These are phyloP conservation scores for Camelina neglecta DNA, from an alignment of 345 rosid species.

Conservation along the genomic window DNA sequence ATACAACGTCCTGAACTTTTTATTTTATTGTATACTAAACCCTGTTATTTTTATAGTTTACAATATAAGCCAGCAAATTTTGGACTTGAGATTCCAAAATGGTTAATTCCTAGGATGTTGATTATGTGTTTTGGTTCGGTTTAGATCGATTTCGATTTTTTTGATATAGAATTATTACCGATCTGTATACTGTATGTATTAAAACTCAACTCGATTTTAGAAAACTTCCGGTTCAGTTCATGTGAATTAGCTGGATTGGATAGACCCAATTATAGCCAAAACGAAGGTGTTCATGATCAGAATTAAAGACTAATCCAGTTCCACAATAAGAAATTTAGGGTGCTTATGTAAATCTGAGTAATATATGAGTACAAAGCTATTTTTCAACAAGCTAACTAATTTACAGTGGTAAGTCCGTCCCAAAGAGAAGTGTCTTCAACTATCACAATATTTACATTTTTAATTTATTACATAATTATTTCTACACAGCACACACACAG, in stretches of 20 bases:
- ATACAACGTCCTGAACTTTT: constrained; percentile 8
- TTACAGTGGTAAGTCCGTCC: not conserved
- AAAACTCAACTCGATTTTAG: not conserved
- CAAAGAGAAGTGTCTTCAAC: constrained; percentile 9
- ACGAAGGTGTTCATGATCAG: not conserved
- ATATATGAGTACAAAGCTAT: not conserved
- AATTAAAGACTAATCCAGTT: not conserved
- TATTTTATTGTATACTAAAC: not conserved
- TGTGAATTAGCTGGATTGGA: not conserved
- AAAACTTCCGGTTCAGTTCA: not conserved
- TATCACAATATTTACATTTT: constrained; percentile 41
- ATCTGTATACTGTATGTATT: not conserved
- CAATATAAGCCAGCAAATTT: not conserved
- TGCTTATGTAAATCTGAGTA: not conserved
- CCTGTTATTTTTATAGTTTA: not conserved
- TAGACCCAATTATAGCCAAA: not conserved
- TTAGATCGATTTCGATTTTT: not conserved
- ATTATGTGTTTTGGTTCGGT: not conserved
- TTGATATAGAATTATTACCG: not conserved
- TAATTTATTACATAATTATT: constrained; percentile 9
- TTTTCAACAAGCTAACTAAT: constrained; percentile 10
- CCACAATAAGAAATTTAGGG: not conserved
- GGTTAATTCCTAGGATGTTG: not conserved
- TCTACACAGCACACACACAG: constrained; percentile 9
- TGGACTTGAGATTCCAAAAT: not conserved